Evolutionary conservation across 192 early-diverging fungal genomes (phyloP), one percentile per base, ranked within the genome.

Genomic region (Geranomyces michiganensis): DNA sequence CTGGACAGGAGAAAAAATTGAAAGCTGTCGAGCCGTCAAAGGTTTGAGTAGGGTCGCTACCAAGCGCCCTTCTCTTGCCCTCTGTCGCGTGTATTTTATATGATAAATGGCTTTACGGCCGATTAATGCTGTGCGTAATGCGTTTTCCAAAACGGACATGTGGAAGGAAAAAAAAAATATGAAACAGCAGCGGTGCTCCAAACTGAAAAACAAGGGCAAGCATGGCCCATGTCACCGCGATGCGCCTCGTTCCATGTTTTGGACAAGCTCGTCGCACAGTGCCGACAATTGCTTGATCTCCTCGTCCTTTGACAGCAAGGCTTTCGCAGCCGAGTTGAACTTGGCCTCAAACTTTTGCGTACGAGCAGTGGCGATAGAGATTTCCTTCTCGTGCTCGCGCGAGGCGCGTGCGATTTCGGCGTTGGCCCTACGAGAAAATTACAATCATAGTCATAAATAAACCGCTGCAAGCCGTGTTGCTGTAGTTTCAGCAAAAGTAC

Each of bases 211-310:
- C 36, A 10, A 7, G 36, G 10, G 36, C 5, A 41, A 10, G 10
- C 36, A 41, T 41, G 36, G 36, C 36, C 10, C 36, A 41, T 41
- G 36, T 41, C 36, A 41, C 36, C 36, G 36, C 36, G 5, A 10
- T 10, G 36, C 36, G 36, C 58, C 29, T 27, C 58, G 15, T 8
- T 70, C 68, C 53, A 78, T 55, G 58, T 81, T 72, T n/a, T 53
- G 45, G 47, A 76, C 70, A 12, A 84, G 58, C 21, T 51, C 70
- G 67, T 84, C 82, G 65, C 79, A 81, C 32, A 84, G 79, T 43
- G 72, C 66, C 27, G 72, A 68, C 41, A 84, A 51, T 66, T 81
- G 76, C 19, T 53, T 22, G 60, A 78, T 79, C 53, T 81, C 82
- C 66, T 45, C 32, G 12, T 55, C 70, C 66, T 84, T 84, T n/a